A percentile compares a stretch with the other conserved stretches of the same genome.
phyloP scores from a whole-genome alignment of 2,329 filamentous ascomycete genomes.

The Botrytis aclada region DNA sequence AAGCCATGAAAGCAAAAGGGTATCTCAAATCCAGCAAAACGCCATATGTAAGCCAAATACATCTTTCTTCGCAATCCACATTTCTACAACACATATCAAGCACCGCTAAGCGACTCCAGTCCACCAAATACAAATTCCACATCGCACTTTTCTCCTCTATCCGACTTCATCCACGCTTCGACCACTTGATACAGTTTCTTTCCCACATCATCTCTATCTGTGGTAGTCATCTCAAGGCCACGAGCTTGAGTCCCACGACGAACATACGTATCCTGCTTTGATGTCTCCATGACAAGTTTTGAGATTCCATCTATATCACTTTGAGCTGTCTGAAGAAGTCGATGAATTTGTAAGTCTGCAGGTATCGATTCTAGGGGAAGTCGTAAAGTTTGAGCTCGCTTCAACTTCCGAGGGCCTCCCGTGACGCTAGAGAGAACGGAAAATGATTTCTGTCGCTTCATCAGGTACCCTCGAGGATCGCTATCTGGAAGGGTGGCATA shows the following conservation, averaged over 20 bases:
- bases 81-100: neutral
- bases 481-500: conserved; percentile 31
- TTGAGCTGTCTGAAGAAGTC: conserved; percentile 24
- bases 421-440: conserved; percentile 16
- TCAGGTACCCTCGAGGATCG: conserved; percentile 37
- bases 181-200: conserved; percentile 24
- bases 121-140: conserved; percentile 28
- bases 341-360: conserved; percentile 26
- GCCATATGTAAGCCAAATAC: conserved; percentile 2
- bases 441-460: conserved; percentile 33
- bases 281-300: conserved; percentile 14
- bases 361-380: conserved; percentile 35
- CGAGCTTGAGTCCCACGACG: conserved; percentile 20
- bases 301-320: conserved; percentile 21
- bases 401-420: conserved; percentile 25
- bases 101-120: conserved; percentile 16
- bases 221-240: conserved; percentile 25
- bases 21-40: conserved; percentile 14
- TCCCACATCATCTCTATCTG: conserved; percentile 18
- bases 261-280: conserved; percentile 29
- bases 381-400: conserved; percentile 31
- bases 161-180: conserved; percentile 26
- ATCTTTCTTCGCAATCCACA: neutral
- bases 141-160: conserved; percentile 17
- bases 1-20: conserved; percentile 18